Evolutionary conservation across 2,329 filamentous ascomycete species (phyloP), one percentile per base, ranked within the genome.

Genomic region (Ilyonectria sp.): DNA sequence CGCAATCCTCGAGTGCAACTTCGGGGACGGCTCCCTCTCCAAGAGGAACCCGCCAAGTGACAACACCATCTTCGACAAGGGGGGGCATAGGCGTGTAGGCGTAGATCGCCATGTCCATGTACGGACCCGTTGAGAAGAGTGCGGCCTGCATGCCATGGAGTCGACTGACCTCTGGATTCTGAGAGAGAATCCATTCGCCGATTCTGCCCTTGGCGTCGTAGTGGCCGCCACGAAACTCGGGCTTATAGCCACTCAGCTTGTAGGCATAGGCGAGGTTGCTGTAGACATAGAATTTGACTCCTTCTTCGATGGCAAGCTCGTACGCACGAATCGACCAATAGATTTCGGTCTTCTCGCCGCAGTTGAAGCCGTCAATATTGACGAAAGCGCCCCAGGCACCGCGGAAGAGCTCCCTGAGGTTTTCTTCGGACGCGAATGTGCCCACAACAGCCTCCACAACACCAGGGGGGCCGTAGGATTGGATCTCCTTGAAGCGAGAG

Each of bases 211-310:
- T 85, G 4, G 76, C 80, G 66, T 84, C 85, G 55, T 86, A 86
- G 74, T 89, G 86, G 0, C 86, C 86, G 1, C 75, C 74, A 10
- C 84, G 81, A 62, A 83, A 84, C 46, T 82, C 79, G 0, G 83
- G 79, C 21, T 85, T 77, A 69, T 84, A 88, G 0, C 82, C 83
- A 26, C 79, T 76, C 70, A 85, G 83, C 77, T 87, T 86, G 43
- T 82, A 81, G 0, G 70, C 79, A 63, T 83, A 87, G 67, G 88
- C 86, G 11, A 89, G 76, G 53, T 84, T 86, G 0, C 84, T 84
- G 63, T 84, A 87, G 26, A 83, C 78, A 70, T 85, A 83, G 70
- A 84, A 80, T 72, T 80, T 70, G 50, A 84, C 57, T 0, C 65
- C 61, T 7, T 53, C 57, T 11, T 70, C 69, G 5, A 71, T 31